Percentiles rank a stretch among this genome's conserved stretches.
These are phyloP conservation scores for Leccinum uliginosum DNA, from an alignment of 768 basidiomycete genomes.

Conservation along the genomic window DNA sequence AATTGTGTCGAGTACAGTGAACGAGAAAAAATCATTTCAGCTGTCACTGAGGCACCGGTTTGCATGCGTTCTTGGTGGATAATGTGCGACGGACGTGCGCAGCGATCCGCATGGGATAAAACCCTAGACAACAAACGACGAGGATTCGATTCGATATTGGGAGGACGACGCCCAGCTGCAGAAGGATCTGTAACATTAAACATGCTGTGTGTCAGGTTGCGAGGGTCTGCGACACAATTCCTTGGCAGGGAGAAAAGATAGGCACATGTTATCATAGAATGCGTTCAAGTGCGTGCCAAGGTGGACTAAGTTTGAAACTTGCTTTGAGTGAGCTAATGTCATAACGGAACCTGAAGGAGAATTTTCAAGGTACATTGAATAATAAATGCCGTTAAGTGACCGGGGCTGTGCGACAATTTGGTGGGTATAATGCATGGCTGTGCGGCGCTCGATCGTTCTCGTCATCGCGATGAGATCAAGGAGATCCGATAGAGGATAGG, in stretches of 20 bases:
- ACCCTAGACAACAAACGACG: conserved; percentile 3
- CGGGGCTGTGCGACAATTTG: background rate
- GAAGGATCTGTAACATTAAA: background rate
- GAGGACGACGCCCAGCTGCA: background rate
- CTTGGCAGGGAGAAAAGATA: background rate
- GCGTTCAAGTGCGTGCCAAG: background rate
- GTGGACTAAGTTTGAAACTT: background rate
- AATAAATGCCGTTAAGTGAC: background rate
- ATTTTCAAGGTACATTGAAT: background rate
- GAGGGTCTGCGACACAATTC: background rate
- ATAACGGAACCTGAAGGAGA: background rate
- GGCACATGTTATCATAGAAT: no score
- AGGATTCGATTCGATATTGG: background rate
- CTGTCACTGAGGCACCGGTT: background rate
- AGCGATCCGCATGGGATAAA: background rate
- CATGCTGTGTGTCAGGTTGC: background rate
- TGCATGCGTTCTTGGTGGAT: background rate
- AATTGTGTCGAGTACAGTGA: background rate
- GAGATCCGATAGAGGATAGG: background rate
- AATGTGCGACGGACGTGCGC: background rate
- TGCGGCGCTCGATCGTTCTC: conserved; percentile 9
- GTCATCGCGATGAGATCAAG: background rate
- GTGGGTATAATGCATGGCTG: background rate
- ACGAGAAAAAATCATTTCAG: background rate
- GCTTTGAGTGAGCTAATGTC: background rate